Percentiles rank a stretch among this genome's conserved stretches.
phyloP scores from a whole-genome alignment of 345 rosid species.

The Arabidopsis arenosa region DNA sequence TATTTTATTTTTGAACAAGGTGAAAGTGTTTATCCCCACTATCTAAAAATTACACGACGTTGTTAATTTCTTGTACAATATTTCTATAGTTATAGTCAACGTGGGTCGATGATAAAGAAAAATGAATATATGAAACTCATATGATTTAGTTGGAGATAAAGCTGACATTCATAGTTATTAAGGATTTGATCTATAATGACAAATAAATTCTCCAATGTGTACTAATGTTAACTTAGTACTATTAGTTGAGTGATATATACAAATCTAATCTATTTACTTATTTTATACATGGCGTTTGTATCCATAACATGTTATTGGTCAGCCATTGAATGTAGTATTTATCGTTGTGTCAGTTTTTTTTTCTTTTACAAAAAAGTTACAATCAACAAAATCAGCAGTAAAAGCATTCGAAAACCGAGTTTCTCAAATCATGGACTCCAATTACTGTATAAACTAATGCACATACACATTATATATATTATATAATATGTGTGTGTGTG shows the following conservation, averaged over 20 bases:
- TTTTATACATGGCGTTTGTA: not conserved
- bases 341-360: not conserved
- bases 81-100: no score
- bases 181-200: slow-evolving; percentile 16
- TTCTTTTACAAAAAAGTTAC: not conserved
- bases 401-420: slow-evolving; percentile 6
- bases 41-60: no score
- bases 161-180: not conserved
- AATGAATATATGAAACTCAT: not conserved
- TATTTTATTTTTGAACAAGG: no score
- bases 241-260: no score
- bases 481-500: not conserved
- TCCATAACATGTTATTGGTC: slow-evolving; percentile 10
- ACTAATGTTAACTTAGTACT: not conserved
- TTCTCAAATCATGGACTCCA: not conserved
- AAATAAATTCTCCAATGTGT: not conserved
- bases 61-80: no score
- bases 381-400: not conserved
- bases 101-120: no score
- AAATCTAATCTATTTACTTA: not conserved
- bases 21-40: no score
- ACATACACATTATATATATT: not conserved
- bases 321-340: slow-evolving; percentile 26
- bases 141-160: no score
- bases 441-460: not conserved